Base-by-base conservation (phyloP, 208 protist genomes). In the Trypanosoma rangeli region DNA sequence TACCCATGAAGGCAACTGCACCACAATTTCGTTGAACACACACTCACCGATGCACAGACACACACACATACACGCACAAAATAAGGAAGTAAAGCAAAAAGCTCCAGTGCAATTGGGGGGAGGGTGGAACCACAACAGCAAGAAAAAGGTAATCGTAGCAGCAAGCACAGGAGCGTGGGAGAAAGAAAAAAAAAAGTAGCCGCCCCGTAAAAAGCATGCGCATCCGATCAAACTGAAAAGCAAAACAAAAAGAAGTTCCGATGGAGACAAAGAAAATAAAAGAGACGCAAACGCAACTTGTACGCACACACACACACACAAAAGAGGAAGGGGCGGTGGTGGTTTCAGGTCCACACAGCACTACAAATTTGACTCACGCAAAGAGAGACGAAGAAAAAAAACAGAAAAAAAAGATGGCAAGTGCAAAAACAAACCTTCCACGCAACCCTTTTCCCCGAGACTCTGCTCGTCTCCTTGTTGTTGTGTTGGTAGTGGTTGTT, bases 281-380 rank as follows among this genome's bases (percentile, higher is more conserved):
- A 69, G 52, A 70, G 70, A 71, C 63, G 18, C 16, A 64, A 46
- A 37, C 61, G 49, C 33, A 49, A 50, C 10, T 37, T 37, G 7
- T 37, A 37, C 7, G 33, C 33, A 37, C 33, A 37, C 4, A 37
- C n/a, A n/a, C n/a, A n/a, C n/a, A n/a, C n/a, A 37, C 2, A 37
- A 37, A 37, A 7, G 33, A 7, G 33, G 7, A 37, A 37, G 7
- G 33, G 33, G 33, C 33, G 33, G 33, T 37, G 33, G 33, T 37
- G 33, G 33, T 37, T 2, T 2, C 7, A 7, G 7, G 7, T 37
- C 7, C 33, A 37, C 2, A 7, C 33, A 37, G 33, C 33, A 37
- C 2, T 37, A 37, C 33, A 7, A 7, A 37, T 2, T 37, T 37
- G 33, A 37, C 33, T 37, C 33, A 37, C 33, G 33, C 33, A 37